Percentiles rank a stretch among this genome's conserved stretches.
Conservation (phyloP, 345 rosid species). For the Citrus maxima region DNA sequence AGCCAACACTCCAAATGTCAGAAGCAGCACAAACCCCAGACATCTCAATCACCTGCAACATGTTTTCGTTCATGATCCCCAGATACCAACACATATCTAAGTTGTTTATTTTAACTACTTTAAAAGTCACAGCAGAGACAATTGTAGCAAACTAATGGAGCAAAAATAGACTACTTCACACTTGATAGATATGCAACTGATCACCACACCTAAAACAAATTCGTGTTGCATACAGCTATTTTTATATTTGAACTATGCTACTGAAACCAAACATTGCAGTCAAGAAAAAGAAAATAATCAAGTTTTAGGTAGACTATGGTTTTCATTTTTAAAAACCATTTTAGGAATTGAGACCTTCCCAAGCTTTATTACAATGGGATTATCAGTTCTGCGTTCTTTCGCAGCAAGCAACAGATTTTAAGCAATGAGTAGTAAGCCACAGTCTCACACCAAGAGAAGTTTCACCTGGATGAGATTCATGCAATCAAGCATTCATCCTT, state of each 20-base stretch:
- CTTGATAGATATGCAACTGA: background rate
- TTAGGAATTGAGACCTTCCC: background rate
- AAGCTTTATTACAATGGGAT: background rate
- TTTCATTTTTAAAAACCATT: background rate
- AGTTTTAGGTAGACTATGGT: background rate
- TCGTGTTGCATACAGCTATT: background rate
- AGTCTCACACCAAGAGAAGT: background rate
- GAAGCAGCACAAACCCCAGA: constrained; percentile 99
- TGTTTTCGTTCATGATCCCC: constrained; percentile 13
- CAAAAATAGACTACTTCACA: background rate
- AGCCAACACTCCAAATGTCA: constrained; percentile 99
- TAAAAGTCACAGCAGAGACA: background rate
- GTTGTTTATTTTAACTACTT: background rate
- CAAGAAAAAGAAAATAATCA: background rate
- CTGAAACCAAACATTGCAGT: background rate
- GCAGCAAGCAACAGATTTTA: background rate
- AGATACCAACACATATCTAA: background rate
- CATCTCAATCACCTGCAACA: constrained; percentile 95
- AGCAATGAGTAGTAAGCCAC: background rate
- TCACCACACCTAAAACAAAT: background rate
- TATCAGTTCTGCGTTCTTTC: background rate
- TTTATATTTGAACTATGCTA: background rate
- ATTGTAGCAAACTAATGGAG: background rate
- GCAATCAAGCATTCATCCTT: background rate
- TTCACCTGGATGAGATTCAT: background rate